Conservation (phyloP, 2,329 filamentous ascomycete genomes). For the Xylariaceae sp. region DNA sequence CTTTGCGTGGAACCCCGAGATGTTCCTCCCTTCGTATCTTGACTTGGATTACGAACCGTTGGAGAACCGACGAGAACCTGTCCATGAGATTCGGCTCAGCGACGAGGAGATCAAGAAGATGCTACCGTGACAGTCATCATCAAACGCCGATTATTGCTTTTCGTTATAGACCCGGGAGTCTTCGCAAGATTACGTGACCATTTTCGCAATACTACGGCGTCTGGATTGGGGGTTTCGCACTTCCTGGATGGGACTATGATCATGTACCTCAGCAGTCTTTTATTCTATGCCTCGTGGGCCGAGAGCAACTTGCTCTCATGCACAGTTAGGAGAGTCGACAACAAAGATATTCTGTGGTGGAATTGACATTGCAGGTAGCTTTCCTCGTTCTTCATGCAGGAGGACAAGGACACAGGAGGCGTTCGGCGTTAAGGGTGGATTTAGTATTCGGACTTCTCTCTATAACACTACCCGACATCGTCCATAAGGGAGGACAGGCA, state of each 20-base stretch:
- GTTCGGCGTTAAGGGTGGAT: slow-evolving; percentile 14
- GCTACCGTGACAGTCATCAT: slow-evolving; percentile 49
- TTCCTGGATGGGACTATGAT: slow-evolving; percentile 32
- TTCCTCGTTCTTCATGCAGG: neutral
- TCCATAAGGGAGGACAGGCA: slow-evolving; percentile 8
- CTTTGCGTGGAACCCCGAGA: slow-evolving; percentile 81
- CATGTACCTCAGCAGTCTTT: slow-evolving; percentile 22
- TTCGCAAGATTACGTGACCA: slow-evolving; percentile 32
- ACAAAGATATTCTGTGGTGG: slow-evolving; percentile 24
- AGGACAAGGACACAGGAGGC: slow-evolving; percentile 4
- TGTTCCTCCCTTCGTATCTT: slow-evolving; percentile 75
- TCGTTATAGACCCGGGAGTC: slow-evolving; percentile 29
- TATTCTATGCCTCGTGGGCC: slow-evolving; percentile 22
- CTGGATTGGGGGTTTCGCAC: slow-evolving; percentile 30
- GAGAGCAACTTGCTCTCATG: slow-evolving; percentile 13
- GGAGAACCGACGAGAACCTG: slow-evolving; percentile 70
- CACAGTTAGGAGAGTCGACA: slow-evolving; percentile 22
- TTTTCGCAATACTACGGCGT: slow-evolving; percentile 33
- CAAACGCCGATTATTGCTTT: slow-evolving; percentile 13
- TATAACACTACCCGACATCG: slow-evolving; percentile 20
- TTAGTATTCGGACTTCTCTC: slow-evolving; percentile 9
- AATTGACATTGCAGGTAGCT: slow-evolving; percentile 17
- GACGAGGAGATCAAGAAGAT: slow-evolving; percentile 71
- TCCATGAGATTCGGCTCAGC: slow-evolving; percentile 71
- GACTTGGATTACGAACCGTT: slow-evolving; percentile 71